Conservation (phyloP, 2,329 filamentous ascomycete genomes). For the Sclerotinia minor region DNA sequence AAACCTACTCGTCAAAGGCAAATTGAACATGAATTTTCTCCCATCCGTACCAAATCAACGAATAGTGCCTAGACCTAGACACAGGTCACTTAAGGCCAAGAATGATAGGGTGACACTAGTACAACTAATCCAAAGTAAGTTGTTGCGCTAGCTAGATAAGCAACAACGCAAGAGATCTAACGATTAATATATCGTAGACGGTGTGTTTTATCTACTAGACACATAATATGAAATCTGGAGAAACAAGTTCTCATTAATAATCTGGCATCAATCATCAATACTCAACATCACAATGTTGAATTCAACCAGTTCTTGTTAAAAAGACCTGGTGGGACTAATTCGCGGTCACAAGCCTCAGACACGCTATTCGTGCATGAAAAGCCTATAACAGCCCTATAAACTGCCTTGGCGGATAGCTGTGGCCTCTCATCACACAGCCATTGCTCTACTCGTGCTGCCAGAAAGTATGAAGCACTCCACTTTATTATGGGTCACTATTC, state of each 20-base stretch:
- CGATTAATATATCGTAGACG: slow-evolving; percentile 1
- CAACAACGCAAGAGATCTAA: background rate
- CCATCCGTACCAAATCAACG: too few relatives aligned
- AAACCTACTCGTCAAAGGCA: too few relatives aligned
- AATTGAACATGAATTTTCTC: too few relatives aligned
- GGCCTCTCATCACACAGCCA: background rate
- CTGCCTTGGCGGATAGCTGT: background rate
- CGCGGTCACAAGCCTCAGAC: background rate
- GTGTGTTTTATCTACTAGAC: background rate
- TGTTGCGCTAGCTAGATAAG: too few relatives aligned
- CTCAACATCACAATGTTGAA: background rate
- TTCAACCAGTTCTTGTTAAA: background rate
- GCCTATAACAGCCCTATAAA: background rate
- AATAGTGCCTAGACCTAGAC: too few relatives aligned
- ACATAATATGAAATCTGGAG: background rate
- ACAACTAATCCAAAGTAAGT: too few relatives aligned
- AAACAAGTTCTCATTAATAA: background rate
- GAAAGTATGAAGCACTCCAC: too few relatives aligned
- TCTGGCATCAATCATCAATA: background rate
- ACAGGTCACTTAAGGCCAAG: too few relatives aligned
- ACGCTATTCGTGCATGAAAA: background rate
- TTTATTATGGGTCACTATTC: too few relatives aligned
- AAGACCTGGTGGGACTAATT: background rate
- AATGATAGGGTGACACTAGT: too few relatives aligned
- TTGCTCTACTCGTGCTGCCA: too few relatives aligned